A percentile compares a stretch with the other conserved stretches of the same genome.
Conservation (phyloP, 495 filamentous ascomycete genomes). For the Penicillium cosmopolitanum region DNA sequence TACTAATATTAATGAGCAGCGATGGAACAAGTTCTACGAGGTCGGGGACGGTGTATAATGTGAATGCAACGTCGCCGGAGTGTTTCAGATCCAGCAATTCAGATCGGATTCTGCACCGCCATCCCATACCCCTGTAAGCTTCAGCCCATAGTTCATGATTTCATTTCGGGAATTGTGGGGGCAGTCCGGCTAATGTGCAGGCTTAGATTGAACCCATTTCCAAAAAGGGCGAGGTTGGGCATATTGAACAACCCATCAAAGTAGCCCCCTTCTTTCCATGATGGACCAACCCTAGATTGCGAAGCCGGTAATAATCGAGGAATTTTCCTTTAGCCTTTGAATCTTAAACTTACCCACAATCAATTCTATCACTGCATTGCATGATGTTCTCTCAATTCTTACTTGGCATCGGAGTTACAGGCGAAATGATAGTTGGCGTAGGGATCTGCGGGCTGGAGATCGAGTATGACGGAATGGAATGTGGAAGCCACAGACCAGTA, state of each 20-base stretch:
- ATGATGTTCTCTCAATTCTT: background rate
- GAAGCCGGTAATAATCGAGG: background rate
- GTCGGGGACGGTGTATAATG: constrained; percentile 13
- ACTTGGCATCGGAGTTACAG: background rate
- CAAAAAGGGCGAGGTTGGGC: background rate
- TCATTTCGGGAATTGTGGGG: background rate
- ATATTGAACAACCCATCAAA: background rate
- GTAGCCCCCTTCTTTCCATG: background rate
- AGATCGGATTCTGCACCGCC: too few species aligned
- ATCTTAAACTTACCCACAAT: background rate
- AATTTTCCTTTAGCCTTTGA: background rate
- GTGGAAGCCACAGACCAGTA: background rate
- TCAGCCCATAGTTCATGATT: background rate
- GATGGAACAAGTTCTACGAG: constrained; percentile 14
- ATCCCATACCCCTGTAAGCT: background rate
- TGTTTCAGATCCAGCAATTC: too few species aligned
- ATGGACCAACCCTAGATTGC: background rate
- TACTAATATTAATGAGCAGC: background rate
- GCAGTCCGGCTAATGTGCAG: background rate
- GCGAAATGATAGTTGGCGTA: background rate
- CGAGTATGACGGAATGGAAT: constrained; percentile 13
- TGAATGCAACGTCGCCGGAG: background rate
- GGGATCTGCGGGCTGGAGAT: background rate
- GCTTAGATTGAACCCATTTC: background rate
- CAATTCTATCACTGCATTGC: background rate